These are phyloP conservation scores for Agapanthus africanus DNA, from an alignment of 106 monocot species.

Conservation along the genomic window DNA sequence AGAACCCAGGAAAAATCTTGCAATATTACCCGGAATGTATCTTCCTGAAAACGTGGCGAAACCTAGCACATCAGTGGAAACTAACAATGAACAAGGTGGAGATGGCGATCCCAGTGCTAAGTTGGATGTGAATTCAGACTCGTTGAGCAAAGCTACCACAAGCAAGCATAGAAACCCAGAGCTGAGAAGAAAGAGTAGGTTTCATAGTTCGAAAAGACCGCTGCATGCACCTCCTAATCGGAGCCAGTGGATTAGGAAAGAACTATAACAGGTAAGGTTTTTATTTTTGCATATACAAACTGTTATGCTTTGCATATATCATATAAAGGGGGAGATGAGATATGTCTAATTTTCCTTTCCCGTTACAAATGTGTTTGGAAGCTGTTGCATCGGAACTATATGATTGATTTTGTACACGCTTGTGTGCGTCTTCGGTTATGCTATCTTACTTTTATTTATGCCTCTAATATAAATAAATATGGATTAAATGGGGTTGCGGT, in stretches of 20 bases:
- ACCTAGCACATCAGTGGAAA: constrained; percentile 8
- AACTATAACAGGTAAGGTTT: constrained; percentile 8
- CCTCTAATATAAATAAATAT: no score
- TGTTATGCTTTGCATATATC: no score
- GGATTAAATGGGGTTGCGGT: no score
- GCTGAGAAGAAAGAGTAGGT: constrained; percentile 19
- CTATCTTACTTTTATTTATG: no score
- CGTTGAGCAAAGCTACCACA: constrained; percentile 10
- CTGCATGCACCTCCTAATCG: constrained; percentile 10
- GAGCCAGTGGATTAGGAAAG: constrained; percentile 45
- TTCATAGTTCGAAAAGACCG: constrained; percentile 19
- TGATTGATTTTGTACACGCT: no score
- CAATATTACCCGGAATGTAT: constrained; percentile 41
- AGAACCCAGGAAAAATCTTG: constrained; percentile 37
- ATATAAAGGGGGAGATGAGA: no score
- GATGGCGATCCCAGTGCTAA: not conserved
- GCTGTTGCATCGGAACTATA: no score
- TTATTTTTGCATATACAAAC: no score
- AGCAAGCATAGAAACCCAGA: constrained; percentile 24
- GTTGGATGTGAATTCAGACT: not conserved
- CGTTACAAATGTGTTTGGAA: no score
- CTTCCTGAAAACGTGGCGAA: constrained; percentile 18
- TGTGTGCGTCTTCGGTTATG: no score
- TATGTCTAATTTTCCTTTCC: no score
- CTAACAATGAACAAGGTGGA: not conserved